These are phyloP conservation scores for Withania somnifera DNA, from an alignment of 305 asterid genomes.

Conservation along the genomic window DNA sequence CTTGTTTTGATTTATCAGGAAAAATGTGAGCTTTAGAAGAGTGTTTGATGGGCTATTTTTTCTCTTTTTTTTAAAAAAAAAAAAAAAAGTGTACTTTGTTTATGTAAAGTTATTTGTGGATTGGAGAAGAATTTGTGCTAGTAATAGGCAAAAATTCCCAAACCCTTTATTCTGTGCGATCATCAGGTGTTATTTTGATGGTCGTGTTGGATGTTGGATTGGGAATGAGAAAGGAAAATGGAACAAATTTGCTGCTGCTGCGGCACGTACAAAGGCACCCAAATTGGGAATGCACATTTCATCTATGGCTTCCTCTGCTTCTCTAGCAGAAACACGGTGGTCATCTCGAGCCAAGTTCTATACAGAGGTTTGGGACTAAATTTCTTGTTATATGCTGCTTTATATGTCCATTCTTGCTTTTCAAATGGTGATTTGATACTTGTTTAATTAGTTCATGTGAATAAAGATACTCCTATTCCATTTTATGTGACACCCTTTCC, in stretches of 20 bases:
- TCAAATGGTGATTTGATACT: background rate
- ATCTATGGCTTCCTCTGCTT: conserved; percentile 54
- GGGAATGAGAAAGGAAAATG: conserved; percentile 32
- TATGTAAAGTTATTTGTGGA: conserved; percentile 27
- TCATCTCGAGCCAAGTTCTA: conserved; percentile 42
- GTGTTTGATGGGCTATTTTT: background rate
- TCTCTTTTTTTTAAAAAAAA: background rate
- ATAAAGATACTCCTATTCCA: background rate
- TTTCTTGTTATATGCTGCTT: background rate
- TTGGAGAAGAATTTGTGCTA: conserved; percentile 34
- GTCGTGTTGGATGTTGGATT: conserved; percentile 52
- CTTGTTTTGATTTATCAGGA: background rate
- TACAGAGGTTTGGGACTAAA: conserved; percentile 44
- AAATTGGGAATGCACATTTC: conserved; percentile 44
- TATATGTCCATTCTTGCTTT: background rate
- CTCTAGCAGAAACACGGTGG: conserved; percentile 30
- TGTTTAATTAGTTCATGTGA: background rate
- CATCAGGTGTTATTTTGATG: conserved; percentile 63
- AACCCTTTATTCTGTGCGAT: conserved; percentile 55
- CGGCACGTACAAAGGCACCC: conserved; percentile 19
- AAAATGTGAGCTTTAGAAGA: background rate
- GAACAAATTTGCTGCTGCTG: conserved; percentile 9
- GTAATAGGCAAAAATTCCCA: conserved; percentile 41
- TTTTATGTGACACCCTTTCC: background rate
- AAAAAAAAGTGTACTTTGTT: conserved; percentile 2